Evolutionary conservation across 2,329 filamentous ascomycete genomes (phyloP), one percentile per base, ranked within the genome.

Genomic region (Pezicula neosporulosa): DNA sequence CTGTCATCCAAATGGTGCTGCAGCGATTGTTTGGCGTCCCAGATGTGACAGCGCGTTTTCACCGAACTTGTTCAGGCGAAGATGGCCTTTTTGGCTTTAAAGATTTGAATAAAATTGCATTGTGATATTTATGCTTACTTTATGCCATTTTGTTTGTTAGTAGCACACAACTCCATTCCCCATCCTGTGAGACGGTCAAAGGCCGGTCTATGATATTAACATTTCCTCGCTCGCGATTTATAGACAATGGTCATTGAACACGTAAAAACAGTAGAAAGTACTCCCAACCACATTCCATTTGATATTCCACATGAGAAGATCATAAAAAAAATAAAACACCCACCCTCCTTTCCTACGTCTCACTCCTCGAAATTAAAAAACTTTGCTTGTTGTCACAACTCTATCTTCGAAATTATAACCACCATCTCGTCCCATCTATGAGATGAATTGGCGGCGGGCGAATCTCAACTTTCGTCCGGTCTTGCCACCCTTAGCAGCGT

Each of bases 391-490:
- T 21, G n/a, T 21, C 19, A 16, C 19, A 39, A 39, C n/a, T 18
- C 18, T 10, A 19, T 16, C 39, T 42, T 16, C 18, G 9, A 21
- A 10, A 44, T 51, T 35, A 51, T 19, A 42, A 6, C 24, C 45
- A 16, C 15, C 28, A 37, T 30, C 44, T 44, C 47, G 19, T 53
- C 48, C 18, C 27, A 13, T 51, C 53, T 53, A 62, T 41, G 54
- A 51, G 50, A 62, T 56, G 51, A 60, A 62, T 21, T 54, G 36
- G 6, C 60, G 58, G 27, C 51, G 51, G 13, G 50, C 42, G 51
- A 51, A 53, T 48, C 46, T 38, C 42, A 48, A 44, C n/a, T 47
- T 46, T 15, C 43, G 37, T 36, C 39, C 30, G 18, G 41, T 42
- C 15, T 50, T 44, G 47, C 28, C 46, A 45, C 52, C 55, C 44